Conservation (phyloP, 495 filamentous ascomycete species). For the Melanomma pulvis-pyrius region DNA sequence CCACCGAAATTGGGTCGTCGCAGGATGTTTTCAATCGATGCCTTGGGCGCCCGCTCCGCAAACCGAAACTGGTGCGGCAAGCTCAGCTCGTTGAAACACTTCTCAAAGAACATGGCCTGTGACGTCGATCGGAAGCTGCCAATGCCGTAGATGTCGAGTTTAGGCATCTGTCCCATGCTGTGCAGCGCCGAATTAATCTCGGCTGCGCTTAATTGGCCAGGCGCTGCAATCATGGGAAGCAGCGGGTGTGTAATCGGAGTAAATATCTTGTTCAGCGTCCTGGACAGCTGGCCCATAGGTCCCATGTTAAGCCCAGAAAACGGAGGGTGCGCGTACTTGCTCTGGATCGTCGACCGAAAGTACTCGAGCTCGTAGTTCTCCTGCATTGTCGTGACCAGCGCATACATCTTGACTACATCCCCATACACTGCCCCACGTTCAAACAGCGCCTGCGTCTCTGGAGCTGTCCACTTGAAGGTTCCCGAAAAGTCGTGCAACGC, state of each 20-base stretch:
- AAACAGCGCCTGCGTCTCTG: slow-evolving; percentile 68
- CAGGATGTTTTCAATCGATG: slow-evolving; percentile 66
- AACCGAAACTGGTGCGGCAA: slow-evolving; percentile 77
- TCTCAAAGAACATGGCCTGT: slow-evolving; percentile 82
- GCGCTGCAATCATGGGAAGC: slow-evolving; percentile 80
- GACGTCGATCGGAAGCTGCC: slow-evolving; percentile 70
- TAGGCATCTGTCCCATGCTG: slow-evolving; percentile 77
- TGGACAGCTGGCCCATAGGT: slow-evolving; percentile 76
- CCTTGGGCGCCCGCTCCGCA: slow-evolving; percentile 69
- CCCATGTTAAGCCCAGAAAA: slow-evolving; percentile 88
- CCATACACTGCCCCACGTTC: slow-evolving; percentile 70
- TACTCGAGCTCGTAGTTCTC: slow-evolving; percentile 88
- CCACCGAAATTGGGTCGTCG: slow-evolving; percentile 74
- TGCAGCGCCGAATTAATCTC: slow-evolving; percentile 80
- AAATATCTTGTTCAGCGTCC: slow-evolving; percentile 79
- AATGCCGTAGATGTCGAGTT: slow-evolving; percentile 77
- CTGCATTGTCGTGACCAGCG: slow-evolving; percentile 72
- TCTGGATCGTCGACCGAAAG: slow-evolving; percentile 75
- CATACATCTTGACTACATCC: slow-evolving; percentile 88
- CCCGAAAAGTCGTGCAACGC: slow-evolving; percentile 87
- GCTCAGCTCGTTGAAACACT: slow-evolving; percentile 84
- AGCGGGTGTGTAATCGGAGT: slow-evolving; percentile 84
- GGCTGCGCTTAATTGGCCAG: slow-evolving; percentile 78
- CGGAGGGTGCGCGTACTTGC: slow-evolving; percentile 65
- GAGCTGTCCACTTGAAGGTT: slow-evolving; percentile 77